Base-by-base conservation (phyloP, 106 monocot species). In the Dactylorhiza incarnata region DNA sequence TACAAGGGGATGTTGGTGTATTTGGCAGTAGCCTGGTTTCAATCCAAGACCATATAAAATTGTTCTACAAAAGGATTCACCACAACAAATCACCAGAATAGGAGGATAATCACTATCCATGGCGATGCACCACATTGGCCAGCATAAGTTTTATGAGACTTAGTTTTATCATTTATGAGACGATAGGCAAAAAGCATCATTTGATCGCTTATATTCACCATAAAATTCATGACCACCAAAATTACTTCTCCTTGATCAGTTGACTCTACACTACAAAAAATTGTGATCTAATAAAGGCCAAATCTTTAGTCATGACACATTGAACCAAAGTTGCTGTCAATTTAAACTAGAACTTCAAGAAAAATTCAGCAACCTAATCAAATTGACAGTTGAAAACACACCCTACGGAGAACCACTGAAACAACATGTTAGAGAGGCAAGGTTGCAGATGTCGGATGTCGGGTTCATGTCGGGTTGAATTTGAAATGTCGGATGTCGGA, bases 1-100 rank as follows among this genome's bases (percentile, higher is more conserved):
- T 78, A 71, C 78, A 74, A 85, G 78, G 29, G 56, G 77, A 77
- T 81, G 59, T 48, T 72, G 43, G 63, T 79, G 79, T 48, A 78
- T 20, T 53, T 75, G 65, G 48, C 20, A 77, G 48, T 74, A 81
- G 68, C 44, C 72, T 75, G 70, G 26, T 54, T 46, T 68, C 68
- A 68, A 68, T 68, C 68, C 68, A 68, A 43, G 49, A 72, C 6
- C 72, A 72, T 47, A 71, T 71, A 47, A 45, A 71, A 29, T 67
- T 67, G 37, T n/a, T 67, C 66, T 29, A 29, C 66, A 67, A 68
- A 68, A 68, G 15, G 68, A 17, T 45, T 15, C 68, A 45, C 20
- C 9, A 45, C 6, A n/a, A 17, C 45, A 68, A 45, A 68, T 68
- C 16, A 68, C 13, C 45, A 45, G 45, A 45, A 16, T 45, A 68